Base-by-base conservation (phyloP, 495 filamentous ascomycete species). In the Aeminium ludgeri region DNA sequence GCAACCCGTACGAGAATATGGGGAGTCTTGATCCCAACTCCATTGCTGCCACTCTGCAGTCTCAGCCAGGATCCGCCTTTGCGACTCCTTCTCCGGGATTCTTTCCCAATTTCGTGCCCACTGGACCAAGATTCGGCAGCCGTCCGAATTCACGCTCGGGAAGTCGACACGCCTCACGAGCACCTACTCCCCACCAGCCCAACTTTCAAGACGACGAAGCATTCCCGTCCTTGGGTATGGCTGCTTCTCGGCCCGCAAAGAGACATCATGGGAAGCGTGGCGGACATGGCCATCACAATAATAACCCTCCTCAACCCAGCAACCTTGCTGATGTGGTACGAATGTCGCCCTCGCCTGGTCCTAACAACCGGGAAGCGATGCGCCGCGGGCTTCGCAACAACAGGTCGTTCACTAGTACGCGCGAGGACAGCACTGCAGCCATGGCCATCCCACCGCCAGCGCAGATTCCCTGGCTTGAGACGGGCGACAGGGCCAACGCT, bases 391-490 rank as follows among this genome's bases (percentile, higher is more conserved):
- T 44, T 12, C 35, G 42, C 8, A 32, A 38, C 43, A 50, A 53
- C 34, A 20, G 35, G n/a, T 53, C 51, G 16, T 53, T 50, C 43
- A 49, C 51, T 15, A 30, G 34, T 13, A 70, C 70, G 41, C 78
- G 80, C 12, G 84, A 92, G 52, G 82, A 85, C 52, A 85, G 75
- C 50, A 69, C 73, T 12, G 79, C 82, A 20, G 82, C 83, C 11
- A 72, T 78, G 60, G 73, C 82, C 7, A 95, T 99, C 43, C 74
- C 81, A 5, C 64, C 75, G 23, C 91, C 91, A 3, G 81, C 86
- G 56, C 82, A 95, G 53, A 85, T 96, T 33, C 91, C 89, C 6
- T 99, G 91, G 91, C 67, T 95, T 1, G 87, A 94, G 57, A 96
- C 91, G 1, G 91, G 91, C n/a, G 74, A 80, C 8, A 74, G 68